phyloP scores from a whole-genome alignment of 257 asterid species.

The Paulownia fortunei region DNA sequence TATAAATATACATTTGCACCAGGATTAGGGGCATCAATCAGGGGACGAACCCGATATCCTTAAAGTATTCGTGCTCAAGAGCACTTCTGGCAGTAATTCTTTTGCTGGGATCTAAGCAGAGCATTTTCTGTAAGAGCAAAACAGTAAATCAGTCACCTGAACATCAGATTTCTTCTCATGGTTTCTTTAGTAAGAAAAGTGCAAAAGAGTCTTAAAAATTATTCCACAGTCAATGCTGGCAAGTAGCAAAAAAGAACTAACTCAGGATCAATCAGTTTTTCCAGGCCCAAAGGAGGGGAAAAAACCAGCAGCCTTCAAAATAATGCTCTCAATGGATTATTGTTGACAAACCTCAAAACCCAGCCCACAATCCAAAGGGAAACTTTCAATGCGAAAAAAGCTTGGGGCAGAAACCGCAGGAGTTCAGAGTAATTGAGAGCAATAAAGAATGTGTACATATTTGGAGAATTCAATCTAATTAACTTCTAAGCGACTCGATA shows the following conservation, averaged over 20 bases:
- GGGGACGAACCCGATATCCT: slow-evolving; percentile 70
- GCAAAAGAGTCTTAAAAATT: neutral
- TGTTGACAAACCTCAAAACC: neutral
- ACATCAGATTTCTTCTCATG: neutral
- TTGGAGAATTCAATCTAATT: neutral
- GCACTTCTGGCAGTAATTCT: slow-evolving; percentile 80
- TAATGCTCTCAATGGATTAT: neutral
- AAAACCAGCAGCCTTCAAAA: neutral
- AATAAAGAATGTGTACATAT: neutral
- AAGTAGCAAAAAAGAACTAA: neutral
- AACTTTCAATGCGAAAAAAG: neutral
- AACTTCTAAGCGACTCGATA: neutral
- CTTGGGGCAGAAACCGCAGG: neutral
- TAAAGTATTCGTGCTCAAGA: slow-evolving; percentile 79
- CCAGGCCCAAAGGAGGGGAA: neutral
- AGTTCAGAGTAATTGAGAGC: slow-evolving; percentile 1
- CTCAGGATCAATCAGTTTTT: neutral
- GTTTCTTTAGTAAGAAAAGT: neutral
- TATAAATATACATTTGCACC: slow-evolving; percentile 58
- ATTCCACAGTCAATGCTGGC: neutral
- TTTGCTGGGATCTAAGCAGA: slow-evolving; percentile 77
- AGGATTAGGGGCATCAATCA: slow-evolving; percentile 36
- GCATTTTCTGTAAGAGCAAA: slow-evolving; percentile 49
- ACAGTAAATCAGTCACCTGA: slow-evolving; percentile 10
- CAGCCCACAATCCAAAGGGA: too few species aligned